Base-by-base conservation (phyloP, 2,329 filamentous ascomycete species). In the Fusarium concolor region DNA sequence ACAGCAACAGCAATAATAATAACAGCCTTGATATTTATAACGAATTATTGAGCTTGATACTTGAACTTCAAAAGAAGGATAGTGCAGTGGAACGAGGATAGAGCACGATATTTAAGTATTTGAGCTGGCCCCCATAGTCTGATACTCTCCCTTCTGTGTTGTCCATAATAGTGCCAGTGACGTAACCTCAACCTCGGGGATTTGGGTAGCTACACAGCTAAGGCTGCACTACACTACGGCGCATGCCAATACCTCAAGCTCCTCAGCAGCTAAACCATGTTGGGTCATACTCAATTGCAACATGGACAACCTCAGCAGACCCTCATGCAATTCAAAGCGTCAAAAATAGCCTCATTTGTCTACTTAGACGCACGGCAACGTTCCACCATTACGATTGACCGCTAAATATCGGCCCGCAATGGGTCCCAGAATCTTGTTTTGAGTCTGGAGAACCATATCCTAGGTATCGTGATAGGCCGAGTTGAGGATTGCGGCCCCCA, bases 121-220 rank as follows among this genome's bases (percentile, higher is more conserved):
- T 14, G 22, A 31, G 39, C 37, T 38, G 10, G 38, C 20, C 2
- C 44, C 39, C 10, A 35, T 24, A 18, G 17, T 29, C 15, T 31
- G 12, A 33, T 33, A 31, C 31, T 38, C 14, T 24, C 26, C 26
- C 26, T 26, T 37, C 24, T 42, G 14, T 17, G 12, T 4, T 46
- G 45, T 43, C 14, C 22, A 28, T 35, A 65, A 53, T 35, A 46
- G 33, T 61, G 29, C 45, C 38, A 52, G 56, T 68, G 65, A 68
- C 65, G 65, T 68, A 68, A 50, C n/a, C 18, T 68, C 65, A 68
- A 50, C 24, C 22, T 42, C 49, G 56, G 35, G 56, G 50, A 28
- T 35, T n/a, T 28, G 56, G 56, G 44, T 18, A 37, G 35, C 24
- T 51, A 9, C 39, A n/a, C 10, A 20, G 28, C 37, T 10, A 29